Conservation (phyloP, 306 rosid species). For the Lotus japonicus region DNA sequence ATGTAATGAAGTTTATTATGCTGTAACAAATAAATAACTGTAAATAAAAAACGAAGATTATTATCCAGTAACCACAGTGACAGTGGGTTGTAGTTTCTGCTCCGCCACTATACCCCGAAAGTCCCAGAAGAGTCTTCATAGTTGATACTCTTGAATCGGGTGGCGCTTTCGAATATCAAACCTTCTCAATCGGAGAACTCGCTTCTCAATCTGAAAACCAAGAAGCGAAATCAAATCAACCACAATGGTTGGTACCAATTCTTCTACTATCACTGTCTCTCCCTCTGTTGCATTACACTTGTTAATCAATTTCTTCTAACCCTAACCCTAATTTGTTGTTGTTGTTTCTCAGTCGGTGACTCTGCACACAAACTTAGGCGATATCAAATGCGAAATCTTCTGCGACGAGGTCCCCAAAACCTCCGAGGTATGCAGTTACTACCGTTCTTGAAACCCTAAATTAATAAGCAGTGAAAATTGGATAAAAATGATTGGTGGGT, state of each 20-base stretch:
- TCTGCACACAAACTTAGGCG: constrained; percentile 91
- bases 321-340: not conserved
- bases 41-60: too few relatives aligned
- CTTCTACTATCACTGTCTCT: not conserved
- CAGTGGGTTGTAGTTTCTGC: too few relatives aligned
- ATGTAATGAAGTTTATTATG: too few relatives aligned
- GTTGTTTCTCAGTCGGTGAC: constrained; percentile 59
- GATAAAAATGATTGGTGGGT: too few relatives aligned
- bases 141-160: too few relatives aligned
- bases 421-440: constrained; percentile 72
- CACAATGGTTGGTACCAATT: constrained; percentile 19
- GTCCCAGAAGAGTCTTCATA: not conserved
- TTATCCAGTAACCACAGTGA: too few relatives aligned
- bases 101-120: too few relatives aligned
- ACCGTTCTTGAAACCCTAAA: not conserved
- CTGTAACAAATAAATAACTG: too few relatives aligned
- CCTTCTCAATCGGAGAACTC: not conserved
- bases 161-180: not conserved
- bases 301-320: not conserved
- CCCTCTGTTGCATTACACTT: not conserved
- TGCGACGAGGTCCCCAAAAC: constrained; percentile 90
- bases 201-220: too few relatives aligned
- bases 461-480: too few relatives aligned
- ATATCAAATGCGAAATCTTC: constrained; percentile 87
- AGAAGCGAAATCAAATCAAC: too few relatives aligned